A percentile compares a stretch with the other conserved stretches of the same genome.
phyloP scores from a whole-genome alignment of 2,329 filamentous ascomycete genomes.

The Monosporascus sp. region DNA sequence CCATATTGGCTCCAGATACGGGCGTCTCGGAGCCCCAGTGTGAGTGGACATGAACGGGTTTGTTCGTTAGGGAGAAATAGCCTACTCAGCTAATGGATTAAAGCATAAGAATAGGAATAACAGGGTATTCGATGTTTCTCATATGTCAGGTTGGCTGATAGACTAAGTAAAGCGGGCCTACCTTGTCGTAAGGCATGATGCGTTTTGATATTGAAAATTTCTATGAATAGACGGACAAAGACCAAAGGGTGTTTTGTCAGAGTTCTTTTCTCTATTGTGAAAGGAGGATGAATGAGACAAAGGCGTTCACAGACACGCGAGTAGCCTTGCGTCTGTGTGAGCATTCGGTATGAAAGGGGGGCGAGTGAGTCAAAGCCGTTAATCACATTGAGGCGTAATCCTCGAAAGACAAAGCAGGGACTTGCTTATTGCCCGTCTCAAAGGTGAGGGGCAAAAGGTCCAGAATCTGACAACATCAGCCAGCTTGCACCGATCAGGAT shows the following conservation, averaged over 20 bases:
- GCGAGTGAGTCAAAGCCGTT: slow-evolving; percentile 16
- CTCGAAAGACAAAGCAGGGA: slow-evolving; percentile 1
- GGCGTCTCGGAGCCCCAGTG: slow-evolving; percentile 25
- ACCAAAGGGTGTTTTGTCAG: slow-evolving; percentile 11
- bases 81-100: slow-evolving; percentile 2
- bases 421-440: too few relatives aligned
- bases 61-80: neutral
- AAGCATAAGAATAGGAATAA: neutral
- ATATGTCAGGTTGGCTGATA: slow-evolving; percentile 1
- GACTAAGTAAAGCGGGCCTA: neutral
- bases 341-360: slow-evolving; percentile 1
- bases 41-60: slow-evolving; percentile 21
- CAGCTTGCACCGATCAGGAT: too few relatives aligned
- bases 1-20: slow-evolving; percentile 32
- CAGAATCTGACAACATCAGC: too few relatives aligned
- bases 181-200: neutral
- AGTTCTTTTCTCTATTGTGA: slow-evolving; percentile 10
- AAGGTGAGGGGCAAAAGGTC: too few relatives aligned
- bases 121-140: neutral
- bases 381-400: slow-evolving; percentile 1
- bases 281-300: slow-evolving; percentile 3
- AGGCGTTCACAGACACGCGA: too few relatives aligned
- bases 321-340: too few relatives aligned
- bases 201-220: slow-evolving; percentile 6
- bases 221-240: slow-evolving; percentile 13